These are phyloP conservation scores for Alternaria hordeiaustralica DNA, from an alignment of 2,329 filamentous ascomycete species.

Conservation along the genomic window DNA sequence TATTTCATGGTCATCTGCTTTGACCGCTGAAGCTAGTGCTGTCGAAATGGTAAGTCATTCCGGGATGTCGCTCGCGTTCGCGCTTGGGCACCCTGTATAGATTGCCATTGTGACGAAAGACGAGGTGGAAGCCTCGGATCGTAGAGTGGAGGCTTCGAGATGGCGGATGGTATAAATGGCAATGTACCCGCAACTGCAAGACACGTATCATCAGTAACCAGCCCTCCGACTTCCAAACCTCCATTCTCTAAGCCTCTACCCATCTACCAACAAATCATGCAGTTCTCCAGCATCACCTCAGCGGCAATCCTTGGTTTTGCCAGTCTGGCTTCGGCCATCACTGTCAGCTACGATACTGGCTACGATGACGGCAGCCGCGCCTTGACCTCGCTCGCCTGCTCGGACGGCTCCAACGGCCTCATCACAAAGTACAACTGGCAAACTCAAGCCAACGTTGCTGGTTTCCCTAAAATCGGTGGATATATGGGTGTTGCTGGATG, in stretches of 20 bases:
- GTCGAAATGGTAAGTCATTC: conserved; percentile 25
- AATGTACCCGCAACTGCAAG: conserved; percentile 9
- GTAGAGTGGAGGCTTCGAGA: conserved; percentile 16
- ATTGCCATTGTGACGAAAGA: conserved; percentile 24
- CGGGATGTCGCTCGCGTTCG: conserved; percentile 29
- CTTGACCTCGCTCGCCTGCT: conserved; percentile 68
- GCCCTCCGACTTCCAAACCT: conserved; percentile 1
- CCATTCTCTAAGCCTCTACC: not conserved
- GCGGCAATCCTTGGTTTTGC: conserved; percentile 35
- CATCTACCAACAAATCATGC: conserved; percentile 33
- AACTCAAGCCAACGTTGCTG: conserved; percentile 54
- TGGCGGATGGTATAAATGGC: conserved; percentile 36
- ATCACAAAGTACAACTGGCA: conserved; percentile 66
- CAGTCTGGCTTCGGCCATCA: conserved; percentile 43
- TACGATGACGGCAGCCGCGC: conserved; percentile 69
- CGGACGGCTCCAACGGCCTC: conserved; percentile 71
- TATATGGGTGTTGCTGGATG: conserved; percentile 56
- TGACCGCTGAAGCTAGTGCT: conserved; percentile 23
- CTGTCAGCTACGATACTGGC: conserved; percentile 73
- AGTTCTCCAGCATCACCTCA: conserved; percentile 37
- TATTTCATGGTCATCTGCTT: conserved; percentile 38
- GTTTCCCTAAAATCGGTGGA: conserved; percentile 59
- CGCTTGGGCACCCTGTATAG: conserved; percentile 27
- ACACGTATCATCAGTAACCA: conserved; percentile 23
- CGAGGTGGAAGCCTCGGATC: conserved; percentile 21